Evolutionary conservation across 768 basidiomycete species (phyloP), one percentile per base, ranked within the genome.

Genomic region (Lactarius sp.): DNA sequence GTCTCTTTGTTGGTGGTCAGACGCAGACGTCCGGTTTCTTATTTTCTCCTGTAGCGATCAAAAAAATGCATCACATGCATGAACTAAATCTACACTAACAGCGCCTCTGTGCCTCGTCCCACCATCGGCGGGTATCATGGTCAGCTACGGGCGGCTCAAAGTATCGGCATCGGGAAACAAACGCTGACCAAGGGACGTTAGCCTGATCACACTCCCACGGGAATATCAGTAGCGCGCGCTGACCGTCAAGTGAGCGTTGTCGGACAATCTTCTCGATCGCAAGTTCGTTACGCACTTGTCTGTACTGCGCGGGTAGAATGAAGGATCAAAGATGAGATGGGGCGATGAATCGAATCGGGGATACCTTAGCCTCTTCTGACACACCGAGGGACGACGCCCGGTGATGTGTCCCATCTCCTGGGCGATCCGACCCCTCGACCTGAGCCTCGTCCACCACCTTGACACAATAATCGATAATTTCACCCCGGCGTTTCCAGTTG

Each of bases 391-490:
- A 74, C 33, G 73, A 70, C 18, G 80, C 47, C 22, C 47, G 20
- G 10, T 49, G 78, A 70, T 76, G 76, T 49, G 76, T 69, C 56
- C 77, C 73, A 51, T 73, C 75, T 41, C 81, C 75, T 60, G 85
- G 69, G 22, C 75, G 69, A 64, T 73, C 75, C 66, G 77, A 80
- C 71, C 85, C 86, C 73, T 85, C 82, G 49, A 75, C 75, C 72
- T 85, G 73, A 10, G 84, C 82, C 27, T 82, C 78, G 71, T 91
- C 90, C 52, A 90, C 81, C 0, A 88, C 85, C 37, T 77, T 74
- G 16, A 85, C 85, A 61, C 91, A 94, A 73, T 90, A 94, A 22
- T 85, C 78, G 37, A 94, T 81, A 63, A 94, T 81, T 71, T 87
- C 81, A 59, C 82, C 82, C 62, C 91, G 79, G 41, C 86, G 83